These are phyloP conservation scores for Pseudogymnoascus sp. DNA, from an alignment of 2,329 filamentous ascomycete species.

Conservation along the genomic window DNA sequence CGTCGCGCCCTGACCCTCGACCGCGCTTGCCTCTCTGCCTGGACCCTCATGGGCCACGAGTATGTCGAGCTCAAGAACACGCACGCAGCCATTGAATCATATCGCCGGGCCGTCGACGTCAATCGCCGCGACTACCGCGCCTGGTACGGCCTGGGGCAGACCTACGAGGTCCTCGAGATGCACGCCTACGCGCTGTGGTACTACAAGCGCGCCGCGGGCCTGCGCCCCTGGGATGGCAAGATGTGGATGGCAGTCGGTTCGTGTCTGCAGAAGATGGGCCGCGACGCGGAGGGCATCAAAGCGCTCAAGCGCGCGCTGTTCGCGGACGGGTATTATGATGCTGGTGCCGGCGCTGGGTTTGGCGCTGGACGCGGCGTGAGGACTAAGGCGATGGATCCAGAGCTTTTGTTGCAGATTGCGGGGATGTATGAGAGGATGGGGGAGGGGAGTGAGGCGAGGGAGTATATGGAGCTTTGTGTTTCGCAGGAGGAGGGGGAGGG, in stretches of 20 bases:
- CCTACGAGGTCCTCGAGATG: conserved; percentile 97
- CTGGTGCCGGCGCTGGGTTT: conserved; percentile 37
- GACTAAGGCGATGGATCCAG: conserved; percentile 65
- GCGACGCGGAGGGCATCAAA: conserved; percentile 84
- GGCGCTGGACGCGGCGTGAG: conserved; percentile 37
- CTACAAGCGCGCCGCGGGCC: conserved; percentile 86
- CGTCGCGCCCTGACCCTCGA: conserved; percentile 85
- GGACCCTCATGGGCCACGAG: conserved; percentile 98
- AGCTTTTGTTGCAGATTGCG: conserved; percentile 84
- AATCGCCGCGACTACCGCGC: conserved; percentile 94
- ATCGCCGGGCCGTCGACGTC: conserved; percentile 87
- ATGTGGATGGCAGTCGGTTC: conserved; percentile 98
- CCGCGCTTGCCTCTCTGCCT: conserved; percentile 82
- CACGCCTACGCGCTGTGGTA: conserved; percentile 96
- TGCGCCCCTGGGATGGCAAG: conserved; percentile 94
- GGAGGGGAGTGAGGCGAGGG: conserved; percentile 70
- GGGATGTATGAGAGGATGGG: conserved; percentile 75
- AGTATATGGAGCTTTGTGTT: conserved; percentile 93
- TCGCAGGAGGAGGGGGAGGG: conserved; percentile 74
- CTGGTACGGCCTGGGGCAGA: conserved; percentile 95
- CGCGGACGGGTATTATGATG: conserved; percentile 78
- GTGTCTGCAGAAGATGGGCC: conserved; percentile 82
- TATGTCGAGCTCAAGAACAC: conserved; percentile 99
- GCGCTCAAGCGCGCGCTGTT: conserved; percentile 86
- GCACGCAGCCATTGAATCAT: conserved; percentile 94